Base-by-base conservation (phyloP, 1,284 basidiomycete genomes). In the Takashimella tepidaria region DNA sequence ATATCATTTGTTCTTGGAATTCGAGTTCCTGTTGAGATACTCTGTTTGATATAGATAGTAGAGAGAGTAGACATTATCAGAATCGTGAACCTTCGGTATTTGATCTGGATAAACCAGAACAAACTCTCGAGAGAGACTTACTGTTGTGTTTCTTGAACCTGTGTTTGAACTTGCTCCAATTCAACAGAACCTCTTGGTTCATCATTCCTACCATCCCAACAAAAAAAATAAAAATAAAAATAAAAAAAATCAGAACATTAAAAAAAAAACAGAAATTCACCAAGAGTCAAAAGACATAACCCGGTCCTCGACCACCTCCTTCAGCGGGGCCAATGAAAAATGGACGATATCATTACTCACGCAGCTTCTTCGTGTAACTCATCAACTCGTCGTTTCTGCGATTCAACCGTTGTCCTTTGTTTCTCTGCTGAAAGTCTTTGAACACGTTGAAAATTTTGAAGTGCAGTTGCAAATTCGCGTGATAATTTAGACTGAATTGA, bases 1-100 rank as follows among this genome's bases (percentile, higher is more conserved):
- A 88, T 58, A 98, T 96, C 37, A 98, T 78, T 11, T 90, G 89
- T 67, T 99, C 95, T 72, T 98, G 96, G 73, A 95, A 95, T 37
- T 92, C 92, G 24, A 98, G 81, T 72, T 98, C 95, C 61, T 90
- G 87, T 0, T 89, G 86, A 0, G 89, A 86, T 48, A 93, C 78
- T 73, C 89, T 83, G 47, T n/a, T n/a, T n/a, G n/a, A n/a, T n/a
- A n/a, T n/a, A n/a, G n/a, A n/a, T n/a, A n/a, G n/a, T n/a, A n/a
- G n/a, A n/a, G n/a, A n/a, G n/a, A n/a, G n/a, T n/a, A n/a, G n/a
- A n/a, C n/a, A n/a, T n/a, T n/a, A n/a, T n/a, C n/a, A n/a, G n/a
- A n/a, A n/a, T n/a, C n/a, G n/a, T n/a, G n/a, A n/a, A n/a, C n/a
- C n/a, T n/a, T n/a, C n/a, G n/a, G n/a, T n/a, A n/a, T n/a, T n/a